Base-by-base conservation (phyloP, 1,284 basidiomycete species). In the Microbotryum violaceum region DNA sequence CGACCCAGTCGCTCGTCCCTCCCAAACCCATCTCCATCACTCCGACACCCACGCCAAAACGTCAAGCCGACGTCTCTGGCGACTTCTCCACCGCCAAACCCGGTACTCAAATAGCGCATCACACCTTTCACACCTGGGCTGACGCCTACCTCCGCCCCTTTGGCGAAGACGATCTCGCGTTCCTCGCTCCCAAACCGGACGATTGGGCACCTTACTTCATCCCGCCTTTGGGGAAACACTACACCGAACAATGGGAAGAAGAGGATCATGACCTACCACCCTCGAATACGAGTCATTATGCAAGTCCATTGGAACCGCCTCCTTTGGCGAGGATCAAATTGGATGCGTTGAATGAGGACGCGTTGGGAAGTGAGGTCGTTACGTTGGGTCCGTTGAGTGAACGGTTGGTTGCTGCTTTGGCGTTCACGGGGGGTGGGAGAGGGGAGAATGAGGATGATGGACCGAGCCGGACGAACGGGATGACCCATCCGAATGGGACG, bases 81-180 rank as follows among this genome's bases (percentile, higher is more conserved):
- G 91, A 94, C 75, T 93, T 90, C 71, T 90, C 86, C 73, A 88
- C 87, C 74, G 78, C 81, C 42, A 92, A 90, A 21, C 83, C 82
- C 53, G 83, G 86, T 0, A 76, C 81, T 18, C 90, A 79, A 66
- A 75, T 78, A 21, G 71, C 74, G 23, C 75, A 76, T 58, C 69
- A 74, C 49, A 89, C 88, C 1, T 94, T 93, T 73, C 90, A 90
- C 75, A 79, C 85, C 42, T 87, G 84, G 71, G 82, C 92, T 52
- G 91, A 94, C 72, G 86, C 88, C 18, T 96, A 88, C 79, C 78
- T 91, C 69, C 84, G 91, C 49, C 82, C 83, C 47, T 83, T 93
- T 57, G 86, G 86, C 62, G 91, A 94, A 76, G 91, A 93, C 74
- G 91, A 94, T 72, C 77, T 94, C 37, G 91, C 91, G 6, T 90